Evolutionary conservation across 176 grass and related monocot species (phyloP).

Genomic region (Avena sativa): DNA sequence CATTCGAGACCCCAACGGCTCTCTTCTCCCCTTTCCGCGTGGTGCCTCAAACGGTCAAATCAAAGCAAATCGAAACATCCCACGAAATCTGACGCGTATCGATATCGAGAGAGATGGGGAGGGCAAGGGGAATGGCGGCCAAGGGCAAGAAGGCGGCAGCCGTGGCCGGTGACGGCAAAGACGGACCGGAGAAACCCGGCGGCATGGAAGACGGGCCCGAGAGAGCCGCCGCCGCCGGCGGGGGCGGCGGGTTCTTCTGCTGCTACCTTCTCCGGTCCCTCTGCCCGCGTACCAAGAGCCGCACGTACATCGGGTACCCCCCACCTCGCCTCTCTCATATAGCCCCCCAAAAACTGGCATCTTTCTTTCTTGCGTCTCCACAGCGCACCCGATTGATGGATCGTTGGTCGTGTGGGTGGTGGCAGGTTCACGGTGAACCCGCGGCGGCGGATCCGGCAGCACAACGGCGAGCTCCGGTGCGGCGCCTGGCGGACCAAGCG

Average conservation of each 20-base stretch:
- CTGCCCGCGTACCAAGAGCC: slow-evolving; percentile 72
- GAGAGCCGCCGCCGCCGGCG: neutral
- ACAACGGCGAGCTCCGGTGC: slow-evolving; percentile 86
- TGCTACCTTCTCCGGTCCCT: slow-evolving; percentile 89
- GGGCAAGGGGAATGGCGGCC: slow-evolving; percentile 13
- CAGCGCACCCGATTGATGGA: neutral
- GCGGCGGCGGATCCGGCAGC: slow-evolving; percentile 84
- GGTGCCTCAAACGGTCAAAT: neutral
- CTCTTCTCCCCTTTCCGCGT: neutral
- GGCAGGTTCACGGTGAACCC: slow-evolving; percentile 91
- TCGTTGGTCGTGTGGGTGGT: neutral
- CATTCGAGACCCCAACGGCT: neutral
- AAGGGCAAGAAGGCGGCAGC: neutral
- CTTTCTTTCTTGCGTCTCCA: slow-evolving; percentile 7
- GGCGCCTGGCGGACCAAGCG: slow-evolving; percentile 72
- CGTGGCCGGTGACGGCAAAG: neutral
- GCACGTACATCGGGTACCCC: slow-evolving; percentile 82
- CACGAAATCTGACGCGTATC: neutral
- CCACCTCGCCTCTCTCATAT: too few relatives aligned
- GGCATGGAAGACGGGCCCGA: neutral
- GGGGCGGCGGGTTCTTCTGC: slow-evolving; percentile 62
- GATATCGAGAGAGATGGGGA: slow-evolving; percentile 25
- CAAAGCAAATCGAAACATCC: neutral
- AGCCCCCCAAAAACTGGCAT: too few relatives aligned
- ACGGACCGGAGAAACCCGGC: neutral